A percentile compares a stretch with the other conserved stretches of the same genome.
Conservation (phyloP, 2,329 filamentous ascomycete species). For the Didymella segeticola region DNA sequence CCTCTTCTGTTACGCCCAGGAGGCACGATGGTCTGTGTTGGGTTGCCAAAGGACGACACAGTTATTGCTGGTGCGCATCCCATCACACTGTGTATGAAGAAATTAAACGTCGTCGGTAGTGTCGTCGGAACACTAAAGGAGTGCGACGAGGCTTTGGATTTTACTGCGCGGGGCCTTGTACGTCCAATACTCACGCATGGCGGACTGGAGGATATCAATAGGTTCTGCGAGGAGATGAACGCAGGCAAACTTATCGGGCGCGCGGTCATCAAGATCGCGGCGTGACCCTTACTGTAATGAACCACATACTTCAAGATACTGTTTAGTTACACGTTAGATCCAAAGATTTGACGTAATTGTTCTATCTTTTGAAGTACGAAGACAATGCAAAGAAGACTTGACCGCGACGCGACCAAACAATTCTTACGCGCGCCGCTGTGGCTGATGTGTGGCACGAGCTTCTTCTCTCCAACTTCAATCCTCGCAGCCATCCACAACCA, state of each 20-base stretch:
- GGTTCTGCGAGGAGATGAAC: slow-evolving; percentile 49
- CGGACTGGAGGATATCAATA: slow-evolving; percentile 49
- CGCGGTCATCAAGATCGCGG: slow-evolving; percentile 51
- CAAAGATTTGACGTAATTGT: background rate
- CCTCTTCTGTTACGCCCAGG: slow-evolving; percentile 34
- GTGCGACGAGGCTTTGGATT: slow-evolving; percentile 55
- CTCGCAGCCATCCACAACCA: slow-evolving; percentile 24
- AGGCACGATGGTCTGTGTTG: slow-evolving; percentile 41
- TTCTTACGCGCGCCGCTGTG: slow-evolving; percentile 19
- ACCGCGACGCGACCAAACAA: background rate
- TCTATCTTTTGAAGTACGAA: background rate
- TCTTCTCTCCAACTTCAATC: slow-evolving; percentile 3
- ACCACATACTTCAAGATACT: too few relatives aligned
- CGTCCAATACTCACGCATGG: slow-evolving; percentile 50
- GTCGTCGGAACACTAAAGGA: slow-evolving; percentile 54
- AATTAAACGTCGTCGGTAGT: slow-evolving; percentile 53
- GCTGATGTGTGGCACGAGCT: slow-evolving; percentile 20
- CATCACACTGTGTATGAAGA: slow-evolving; percentile 48
- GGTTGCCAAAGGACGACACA: slow-evolving; percentile 32
- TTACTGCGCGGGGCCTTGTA: slow-evolving; percentile 53
- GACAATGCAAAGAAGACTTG: background rate
- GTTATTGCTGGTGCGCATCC: slow-evolving; percentile 43
- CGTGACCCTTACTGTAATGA: slow-evolving; percentile 3
- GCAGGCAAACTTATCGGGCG: slow-evolving; percentile 50
- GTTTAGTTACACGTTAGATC: background rate